These are phyloP conservation scores for Clavispora asparagi DNA, from an alignment of 805 yeast species.

Conservation along the genomic window DNA sequence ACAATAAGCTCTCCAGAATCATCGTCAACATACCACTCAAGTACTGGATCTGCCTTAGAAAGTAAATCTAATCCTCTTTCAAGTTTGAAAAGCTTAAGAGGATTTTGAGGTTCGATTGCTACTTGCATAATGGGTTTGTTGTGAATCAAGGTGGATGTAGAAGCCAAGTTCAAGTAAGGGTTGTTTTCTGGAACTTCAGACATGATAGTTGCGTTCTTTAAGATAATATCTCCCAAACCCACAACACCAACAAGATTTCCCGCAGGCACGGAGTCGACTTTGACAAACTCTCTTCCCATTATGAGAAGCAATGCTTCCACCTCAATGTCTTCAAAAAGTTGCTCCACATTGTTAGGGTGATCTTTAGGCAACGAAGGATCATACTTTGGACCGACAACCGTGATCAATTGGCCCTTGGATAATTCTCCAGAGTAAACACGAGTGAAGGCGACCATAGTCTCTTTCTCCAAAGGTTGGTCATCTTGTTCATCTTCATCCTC, in stretches of 20 bases:
- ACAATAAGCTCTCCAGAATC: slow-evolving; percentile 91
- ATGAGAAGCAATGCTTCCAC: slow-evolving; percentile 70
- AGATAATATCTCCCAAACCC: slow-evolving; percentile 75
- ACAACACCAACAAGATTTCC: slow-evolving; percentile 95
- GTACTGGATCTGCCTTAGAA: slow-evolving; percentile 92
- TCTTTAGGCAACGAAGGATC: slow-evolving; percentile 49
- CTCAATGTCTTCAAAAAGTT: slow-evolving; percentile 51
- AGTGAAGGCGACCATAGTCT: slow-evolving; percentile 80
- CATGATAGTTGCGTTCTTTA: slow-evolving; percentile 82
- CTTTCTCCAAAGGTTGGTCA: slow-evolving; percentile 43
- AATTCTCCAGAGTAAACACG: slow-evolving; percentile 85
- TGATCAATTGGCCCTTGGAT: slow-evolving; percentile 65
- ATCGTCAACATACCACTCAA: slow-evolving; percentile 70
- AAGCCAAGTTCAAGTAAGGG: slow-evolving; percentile 63
- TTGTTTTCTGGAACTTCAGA: slow-evolving; percentile 57
- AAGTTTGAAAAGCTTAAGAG: slow-evolving; percentile 68
- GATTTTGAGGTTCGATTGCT: slow-evolving; percentile 92
- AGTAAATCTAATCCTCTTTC: slow-evolving; percentile 75
- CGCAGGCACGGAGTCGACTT: slow-evolving; percentile 79
- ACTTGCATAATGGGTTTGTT: slow-evolving; percentile 92
- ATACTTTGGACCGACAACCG: slow-evolving; percentile 82
- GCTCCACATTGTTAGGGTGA: slow-evolving; percentile 38
- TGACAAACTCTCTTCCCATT: slow-evolving; percentile 88
- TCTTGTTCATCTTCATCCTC: slow-evolving; percentile 48
- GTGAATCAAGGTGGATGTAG: slow-evolving; percentile 42